Base-by-base conservation (phyloP, 2,329 filamentous ascomycete species). In the Pseudocercospora musae region DNA sequence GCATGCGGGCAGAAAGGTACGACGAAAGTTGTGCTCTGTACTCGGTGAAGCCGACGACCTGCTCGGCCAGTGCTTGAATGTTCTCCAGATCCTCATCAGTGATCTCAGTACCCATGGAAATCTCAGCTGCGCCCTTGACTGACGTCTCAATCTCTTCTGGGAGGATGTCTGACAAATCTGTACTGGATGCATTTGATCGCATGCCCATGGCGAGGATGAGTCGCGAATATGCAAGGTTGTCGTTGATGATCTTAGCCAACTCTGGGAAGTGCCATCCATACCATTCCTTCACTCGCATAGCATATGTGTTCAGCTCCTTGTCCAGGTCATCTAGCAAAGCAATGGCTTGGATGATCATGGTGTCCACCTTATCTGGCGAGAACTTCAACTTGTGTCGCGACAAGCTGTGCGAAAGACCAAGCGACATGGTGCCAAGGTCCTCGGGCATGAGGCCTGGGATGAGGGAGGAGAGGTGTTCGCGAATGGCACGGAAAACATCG, bases 251-350 rank as follows among this genome's bases (percentile, higher is more conserved):
- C 81, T 93, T 94, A 74, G 91, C 93, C 85, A 99, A 88, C 82
- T 99, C 95, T 44, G 95, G 95, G 83, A 98, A 99, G 80, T 98
- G 95, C 95, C 95, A 99, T 73, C 95, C 95, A 77, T 99, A 99
- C 95, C 95, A 99, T 79, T 99, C 95, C 87, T 98, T 98, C 66
- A 97, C 92, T 78, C 95, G 86, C 95, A 99, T 99, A 68, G 95
- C 94, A 76, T 97, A 98, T 71, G 91, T 95, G 83, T 99, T 99
- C 68, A 99, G 84, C 80, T 99, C 95, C 84, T 99, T 99, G 82
- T 99, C 95, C 65, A 99, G 82, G 68, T 99, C 95, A 76, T 99
- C 95, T 52, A 99, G 84, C 57, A 97, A 86, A 68, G 90, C 89
- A 75, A 99, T 95, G 61, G 93, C 93, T 81, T 99, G 95, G 62